Evolutionary conservation across 495 filamentous ascomycete genomes (phyloP), one percentile per base, ranked within the genome.

Genomic region (Podospora pseudoanserina): DNA sequence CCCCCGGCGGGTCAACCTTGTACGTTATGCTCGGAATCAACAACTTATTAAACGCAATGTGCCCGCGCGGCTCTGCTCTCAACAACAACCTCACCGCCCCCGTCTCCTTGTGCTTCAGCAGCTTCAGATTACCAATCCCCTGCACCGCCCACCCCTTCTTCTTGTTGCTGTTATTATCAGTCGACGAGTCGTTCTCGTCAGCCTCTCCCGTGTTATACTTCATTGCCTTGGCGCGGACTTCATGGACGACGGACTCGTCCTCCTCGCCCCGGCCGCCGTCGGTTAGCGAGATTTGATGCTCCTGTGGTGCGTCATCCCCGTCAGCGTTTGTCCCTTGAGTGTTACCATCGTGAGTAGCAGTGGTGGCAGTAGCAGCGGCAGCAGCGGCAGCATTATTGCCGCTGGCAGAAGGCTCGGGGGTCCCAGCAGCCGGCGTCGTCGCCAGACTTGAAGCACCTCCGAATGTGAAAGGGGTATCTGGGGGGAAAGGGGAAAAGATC

Each of bases 1-100:
- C 79, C 5, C 76, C 79, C 16, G 67, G 60, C n/a, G 70, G 59
- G 5, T 79, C 77, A 5, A 77, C 72, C 62, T 82, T 82, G 77
- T 92, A 94, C 1, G 80, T 81, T 7, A 89, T 76, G 16, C 83
- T 78, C 27, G 86, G 80, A 39, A 89, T 81, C 20, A 93, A 73
- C 16, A 79, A 72, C 53, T 89, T 85, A 79, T 94, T 94, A 65
- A 94, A 73, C 4, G 90, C 80, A 18, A 93, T 76, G 19, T 87
- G 86, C 26, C 91, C 91, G 67, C 87, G 85, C 0, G 90, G 90
- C 63, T 92, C 90, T 16, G 84, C 85, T 32, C 91, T 85, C 60
- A 92, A 72, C 28, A 94, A 77, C 65, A 92, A 76, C 49, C 91
- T 87, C 13, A 87, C 82, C 15, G 82, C 81, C 1, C 84, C 84